A percentile compares a stretch with the other conserved stretches of the same genome.
phyloP scores from a whole-genome alignment of 1,284 basidiomycete species.

The Ustilago trichophora region DNA sequence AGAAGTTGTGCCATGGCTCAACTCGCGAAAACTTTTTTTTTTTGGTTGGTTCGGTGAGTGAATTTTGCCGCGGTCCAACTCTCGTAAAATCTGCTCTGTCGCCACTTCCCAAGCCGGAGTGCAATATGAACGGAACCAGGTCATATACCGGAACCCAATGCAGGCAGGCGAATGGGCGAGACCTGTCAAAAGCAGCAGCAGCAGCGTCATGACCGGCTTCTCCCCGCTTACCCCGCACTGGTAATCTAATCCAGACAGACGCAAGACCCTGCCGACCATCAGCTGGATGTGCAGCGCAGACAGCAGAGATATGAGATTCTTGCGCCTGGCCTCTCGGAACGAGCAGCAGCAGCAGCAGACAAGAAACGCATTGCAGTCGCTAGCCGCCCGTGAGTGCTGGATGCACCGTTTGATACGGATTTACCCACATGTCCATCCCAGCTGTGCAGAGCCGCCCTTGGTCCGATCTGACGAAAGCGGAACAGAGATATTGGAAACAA shows the following conservation, averaged over 20 bases:
- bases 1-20: constrained; percentile 11
- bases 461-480: not conserved
- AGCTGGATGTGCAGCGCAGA: constrained; percentile 4
- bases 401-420: not conserved
- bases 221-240: constrained; percentile 16
- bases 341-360: not conserved
- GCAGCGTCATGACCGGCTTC: constrained; percentile 4
- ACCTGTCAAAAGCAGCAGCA: constrained; percentile 4
- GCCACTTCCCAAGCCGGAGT: constrained; percentile 7
- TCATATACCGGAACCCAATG: constrained; percentile 8
- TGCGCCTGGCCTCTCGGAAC: not conserved
- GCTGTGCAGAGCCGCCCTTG: not conserved
- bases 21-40: constrained; percentile 7
- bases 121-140: constrained; percentile 19
- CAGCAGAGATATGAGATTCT: not conserved
- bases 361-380: not conserved
- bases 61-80: constrained; percentile 28
- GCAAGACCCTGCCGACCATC: constrained; percentile 11
- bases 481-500: no score
- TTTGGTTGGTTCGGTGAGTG: constrained; percentile 9
- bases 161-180: not conserved
- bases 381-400: not conserved
- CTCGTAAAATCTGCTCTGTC: no score
- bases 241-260: not conserved
- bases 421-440: constrained; percentile 2